phyloP scores from a whole-genome alignment of 345 rosid species.

The Anastatica hierochuntica region DNA sequence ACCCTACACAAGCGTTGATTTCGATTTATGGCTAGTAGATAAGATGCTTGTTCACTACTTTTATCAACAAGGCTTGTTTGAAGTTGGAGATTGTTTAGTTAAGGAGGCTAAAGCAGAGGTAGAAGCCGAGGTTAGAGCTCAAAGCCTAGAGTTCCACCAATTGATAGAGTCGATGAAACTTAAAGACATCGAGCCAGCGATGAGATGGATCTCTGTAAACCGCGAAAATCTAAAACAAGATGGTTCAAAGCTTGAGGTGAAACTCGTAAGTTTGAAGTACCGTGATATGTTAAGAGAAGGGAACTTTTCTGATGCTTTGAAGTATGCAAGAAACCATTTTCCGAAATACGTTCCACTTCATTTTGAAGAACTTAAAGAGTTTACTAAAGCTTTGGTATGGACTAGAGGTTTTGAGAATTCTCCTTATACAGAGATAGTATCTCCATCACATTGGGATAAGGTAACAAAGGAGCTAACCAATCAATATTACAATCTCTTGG shows the following conservation, averaged over 20 bases:
- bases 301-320: slow-evolving; percentile 36
- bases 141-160: slow-evolving; percentile 43
- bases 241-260: slow-evolving; percentile 50
- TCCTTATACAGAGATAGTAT: slow-evolving; percentile 39
- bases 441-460: slow-evolving; percentile 35
- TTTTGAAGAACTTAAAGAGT: slow-evolving; percentile 34
- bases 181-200: slow-evolving; percentile 52
- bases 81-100: slow-evolving; percentile 63
- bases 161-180: slow-evolving; percentile 47
- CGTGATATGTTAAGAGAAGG: slow-evolving; percentile 55
- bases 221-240: slow-evolving; percentile 32
- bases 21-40: slow-evolving; percentile 41
- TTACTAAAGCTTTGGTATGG: slow-evolving; percentile 42
- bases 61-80: slow-evolving; percentile 67
- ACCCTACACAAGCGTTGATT: slow-evolving; percentile 57
- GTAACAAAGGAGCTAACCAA: slow-evolving; percentile 35
- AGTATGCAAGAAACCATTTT: slow-evolving; percentile 48
- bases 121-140: slow-evolving; percentile 32
- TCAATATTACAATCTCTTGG: slow-evolving; percentile 43
- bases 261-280: slow-evolving; percentile 47
- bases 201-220: slow-evolving; percentile 57
- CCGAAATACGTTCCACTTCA: slow-evolving; percentile 34
- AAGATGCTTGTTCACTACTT: slow-evolving; percentile 59
- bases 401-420: slow-evolving; percentile 31
- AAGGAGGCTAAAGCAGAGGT: slow-evolving; percentile 50